Percentiles rank a stretch among this genome's conserved stretches.
These are phyloP conservation scores for Phaffia tasmanica DNA, from an alignment of 768 basidiomycete genomes.

Conservation along the genomic window DNA sequence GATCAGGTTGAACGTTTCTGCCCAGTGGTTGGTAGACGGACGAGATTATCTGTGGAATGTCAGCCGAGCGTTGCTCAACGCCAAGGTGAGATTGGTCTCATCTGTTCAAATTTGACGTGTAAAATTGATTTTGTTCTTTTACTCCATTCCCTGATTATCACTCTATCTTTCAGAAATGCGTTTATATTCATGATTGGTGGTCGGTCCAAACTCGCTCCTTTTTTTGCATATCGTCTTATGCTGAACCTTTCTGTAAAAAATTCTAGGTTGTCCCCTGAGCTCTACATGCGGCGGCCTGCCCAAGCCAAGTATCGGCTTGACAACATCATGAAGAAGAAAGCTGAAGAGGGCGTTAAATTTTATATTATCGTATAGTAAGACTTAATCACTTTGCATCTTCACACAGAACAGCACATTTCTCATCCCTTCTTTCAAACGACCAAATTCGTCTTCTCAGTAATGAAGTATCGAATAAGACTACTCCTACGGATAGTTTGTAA, in stretches of 20 bases:
- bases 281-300: constrained; percentile 71
- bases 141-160: constrained; percentile 37
- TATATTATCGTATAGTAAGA: constrained; percentile 85
- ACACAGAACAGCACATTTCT: not conserved
- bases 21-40: constrained; percentile 98
- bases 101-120: not conserved
- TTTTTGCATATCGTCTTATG: not conserved
- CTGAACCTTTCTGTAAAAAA: not conserved
- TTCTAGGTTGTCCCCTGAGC: constrained; percentile 54
- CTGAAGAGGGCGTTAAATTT: constrained; percentile 89
- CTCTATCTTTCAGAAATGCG: constrained; percentile 34
- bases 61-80: constrained; percentile 76
- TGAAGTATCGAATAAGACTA: constrained; percentile 90
- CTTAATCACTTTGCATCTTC: constrained; percentile 5
- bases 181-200: constrained; percentile 98
- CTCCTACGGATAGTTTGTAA: constrained; percentile 84
- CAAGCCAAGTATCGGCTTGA: constrained; percentile 81
- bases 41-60: constrained; percentile 98
- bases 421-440: not conserved
- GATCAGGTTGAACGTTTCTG: constrained; percentile 79
- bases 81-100: constrained; percentile 41
- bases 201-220: not conserved
- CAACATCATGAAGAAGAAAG: constrained; percentile 72
- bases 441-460: constrained; percentile 46
- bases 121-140: too few species aligned